phyloP scores from a whole-genome alignment of 768 basidiomycete species.

The Ephemerocybe angulata region DNA sequence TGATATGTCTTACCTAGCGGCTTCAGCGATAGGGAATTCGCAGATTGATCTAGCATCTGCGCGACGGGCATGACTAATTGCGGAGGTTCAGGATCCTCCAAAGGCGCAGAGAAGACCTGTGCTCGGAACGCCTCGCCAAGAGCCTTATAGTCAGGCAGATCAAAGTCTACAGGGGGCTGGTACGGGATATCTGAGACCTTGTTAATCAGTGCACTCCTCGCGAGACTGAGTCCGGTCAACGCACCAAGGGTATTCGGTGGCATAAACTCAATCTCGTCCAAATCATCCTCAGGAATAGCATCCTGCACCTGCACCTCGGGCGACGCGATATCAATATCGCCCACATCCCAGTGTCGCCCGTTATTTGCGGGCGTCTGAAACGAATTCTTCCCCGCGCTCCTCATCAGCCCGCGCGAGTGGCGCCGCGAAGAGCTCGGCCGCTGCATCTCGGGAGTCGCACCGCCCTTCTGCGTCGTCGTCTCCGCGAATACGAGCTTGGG shows the following conservation, averaged over 20 bases:
- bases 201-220: constrained; percentile 20
- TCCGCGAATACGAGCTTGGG: constrained; percentile 25
- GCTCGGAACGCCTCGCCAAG: constrained; percentile 36
- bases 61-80: constrained; percentile 24
- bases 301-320: constrained; percentile 29
- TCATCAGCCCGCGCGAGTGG: constrained; percentile 50
- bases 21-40: neutral
- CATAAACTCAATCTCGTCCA: constrained; percentile 52
- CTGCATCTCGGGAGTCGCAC: constrained; percentile 37
- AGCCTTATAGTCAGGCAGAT: constrained; percentile 40
- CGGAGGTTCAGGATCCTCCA: constrained; percentile 29
- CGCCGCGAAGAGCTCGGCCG: constrained; percentile 69
- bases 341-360: constrained; percentile 76
- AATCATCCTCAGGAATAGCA: constrained; percentile 24
- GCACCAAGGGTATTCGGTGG: constrained; percentile 44
- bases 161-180: constrained; percentile 42
- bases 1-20: constrained; percentile 4
- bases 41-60: neutral
- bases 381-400: constrained; percentile 43
- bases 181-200: constrained; percentile 45
- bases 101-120: constrained; percentile 29
- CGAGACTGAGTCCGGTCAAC: constrained; percentile 1
- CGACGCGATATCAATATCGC: constrained; percentile 41
- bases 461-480: constrained; percentile 15
- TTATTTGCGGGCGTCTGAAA: constrained; percentile 67